These are phyloP conservation scores for Solioccasus polychromus DNA, from an alignment of 768 basidiomycete species.

Conservation along the genomic window DNA sequence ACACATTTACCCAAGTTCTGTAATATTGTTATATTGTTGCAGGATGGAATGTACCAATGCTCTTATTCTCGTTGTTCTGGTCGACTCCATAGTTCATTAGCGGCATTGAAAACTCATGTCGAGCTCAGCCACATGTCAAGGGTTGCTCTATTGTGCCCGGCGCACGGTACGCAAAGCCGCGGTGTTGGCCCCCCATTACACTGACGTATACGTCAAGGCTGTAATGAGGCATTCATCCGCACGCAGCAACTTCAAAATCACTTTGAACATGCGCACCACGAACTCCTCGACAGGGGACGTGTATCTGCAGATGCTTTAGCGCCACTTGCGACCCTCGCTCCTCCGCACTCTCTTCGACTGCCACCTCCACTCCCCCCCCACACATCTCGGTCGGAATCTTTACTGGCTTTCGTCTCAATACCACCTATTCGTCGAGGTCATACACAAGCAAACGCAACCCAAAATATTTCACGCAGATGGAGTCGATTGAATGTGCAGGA, in stretches of 20 bases:
- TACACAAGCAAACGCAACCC: conserved; percentile 13
- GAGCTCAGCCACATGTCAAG: conserved; percentile 32
- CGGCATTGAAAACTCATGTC: conserved; percentile 23
- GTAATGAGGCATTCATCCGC: conserved; percentile 24
- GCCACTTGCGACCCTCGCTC: conserved; percentile 16
- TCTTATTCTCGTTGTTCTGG: conserved; percentile 27
- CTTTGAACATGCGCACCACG: conserved; percentile 20
- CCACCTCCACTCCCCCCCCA: conserved; percentile 16
- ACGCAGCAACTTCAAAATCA: conserved; percentile 23
- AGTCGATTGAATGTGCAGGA: conserved; percentile 27
- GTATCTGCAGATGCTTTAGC: conserved; percentile 15
- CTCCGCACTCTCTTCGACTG: conserved; percentile 16
- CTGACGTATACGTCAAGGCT: conserved; percentile 20
- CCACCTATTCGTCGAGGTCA: conserved; percentile 4
- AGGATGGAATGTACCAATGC: conserved; percentile 30
- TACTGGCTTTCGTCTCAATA: conserved; percentile 12
- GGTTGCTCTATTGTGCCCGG: conserved; percentile 25
- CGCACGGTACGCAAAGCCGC: conserved; percentile 16
- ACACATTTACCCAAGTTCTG: not conserved
- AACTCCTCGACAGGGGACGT: conserved; percentile 15
- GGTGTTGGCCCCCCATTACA: not conserved
- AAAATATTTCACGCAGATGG: conserved; percentile 30
- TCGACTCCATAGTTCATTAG: conserved; percentile 18
- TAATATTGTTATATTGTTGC: not conserved
- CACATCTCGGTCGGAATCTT: not conserved